phyloP scores from a whole-genome alignment of 805 yeast species.

The Teunomyces panamensis region DNA sequence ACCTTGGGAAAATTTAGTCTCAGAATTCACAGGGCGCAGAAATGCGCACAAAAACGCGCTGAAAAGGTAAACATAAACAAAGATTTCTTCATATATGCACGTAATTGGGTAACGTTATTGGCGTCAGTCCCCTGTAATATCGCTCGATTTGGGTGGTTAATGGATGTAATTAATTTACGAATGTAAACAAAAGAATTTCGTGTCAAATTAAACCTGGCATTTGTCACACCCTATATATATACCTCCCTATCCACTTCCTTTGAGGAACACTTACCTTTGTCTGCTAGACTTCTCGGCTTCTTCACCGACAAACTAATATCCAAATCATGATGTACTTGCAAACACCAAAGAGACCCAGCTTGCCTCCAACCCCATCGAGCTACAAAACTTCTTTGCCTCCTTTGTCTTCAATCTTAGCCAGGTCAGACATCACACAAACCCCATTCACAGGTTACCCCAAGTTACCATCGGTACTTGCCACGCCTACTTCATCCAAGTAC shows the following conservation, averaged over 20 bases:
- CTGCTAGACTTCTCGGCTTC: too few species aligned
- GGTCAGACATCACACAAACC: conserved; percentile 5
- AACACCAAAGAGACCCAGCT: conserved; percentile 34
- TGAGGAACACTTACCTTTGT: too few species aligned
- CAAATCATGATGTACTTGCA: conserved; percentile 21
- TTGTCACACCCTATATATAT: background rate
- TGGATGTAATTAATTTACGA: background rate
- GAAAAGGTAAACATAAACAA: conserved; percentile 3
- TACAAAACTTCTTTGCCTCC: conserved; percentile 36
- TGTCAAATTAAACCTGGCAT: background rate
- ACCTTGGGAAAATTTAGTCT: conserved; percentile 1
- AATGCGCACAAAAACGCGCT: conserved; percentile 2
- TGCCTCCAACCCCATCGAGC: conserved; percentile 21
- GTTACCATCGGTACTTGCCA: conserved; percentile 26
- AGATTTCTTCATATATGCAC: conserved; percentile 1
- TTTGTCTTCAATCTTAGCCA: conserved; percentile 29
- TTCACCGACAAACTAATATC: background rate
- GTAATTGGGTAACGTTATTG: conserved; percentile 2
- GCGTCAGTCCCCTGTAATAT: conserved; percentile 4
- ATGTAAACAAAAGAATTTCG: conserved; percentile 1
- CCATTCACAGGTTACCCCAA: conserved; percentile 12
- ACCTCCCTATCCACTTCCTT: background rate
- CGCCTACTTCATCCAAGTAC: conserved; percentile 8
- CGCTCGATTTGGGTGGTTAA: conserved; percentile 3
- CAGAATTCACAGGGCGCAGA: background rate